Evolutionary conservation across 2,329 filamentous ascomycete genomes (phyloP), one percentile per base, ranked within the genome.

Genomic region (Hypoxylon sp.): DNA sequence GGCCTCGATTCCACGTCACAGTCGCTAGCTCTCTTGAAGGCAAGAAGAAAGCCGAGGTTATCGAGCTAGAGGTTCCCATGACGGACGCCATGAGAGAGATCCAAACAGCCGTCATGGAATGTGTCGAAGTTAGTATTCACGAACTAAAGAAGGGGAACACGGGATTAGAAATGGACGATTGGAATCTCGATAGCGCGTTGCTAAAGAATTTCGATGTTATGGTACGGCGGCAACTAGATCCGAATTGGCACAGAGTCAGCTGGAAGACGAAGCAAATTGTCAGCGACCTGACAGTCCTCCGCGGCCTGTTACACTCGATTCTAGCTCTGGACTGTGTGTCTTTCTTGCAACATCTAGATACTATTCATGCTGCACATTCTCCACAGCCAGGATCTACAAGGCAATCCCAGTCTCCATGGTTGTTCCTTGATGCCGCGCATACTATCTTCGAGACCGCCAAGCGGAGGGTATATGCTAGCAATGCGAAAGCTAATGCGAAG

Each of bases 241-340:
- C 95, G 3, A 94, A 98, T 64, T 99, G 96, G 96, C 96, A 99
- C 82, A 89, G 96, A 59, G 93, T 97, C 56, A 98, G 92, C 78
- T 97, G 93, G 86, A 94, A 96, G 80, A 98, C 95, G 1, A 93
- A 92, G 75, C 94, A 98, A 80, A 97, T 99, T 72, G 95, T 97
- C 62, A 91, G 90, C 74, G 96, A 98, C 77, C 80, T 99, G 72
- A 91, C 91, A 0, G 90, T 97, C 17, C 85, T 99, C 38, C 88
- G 95, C 63, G 90, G 89, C 21, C 91, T 98, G 78, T 85, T 99
- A 14, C 91, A 95, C 79, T 91, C 84, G 36, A 84, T 99, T 19
- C 86, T 99, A 25, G 91, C 91, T 1, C 93, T 96, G 72, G 96
- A 99, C 79, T 90, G 93, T 19, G 93, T 98, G 34, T 93, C 92